These are phyloP conservation scores for Sugiyamaella qingdaonensis DNA, from an alignment of 805 yeast species.

Conservation along the genomic window DNA sequence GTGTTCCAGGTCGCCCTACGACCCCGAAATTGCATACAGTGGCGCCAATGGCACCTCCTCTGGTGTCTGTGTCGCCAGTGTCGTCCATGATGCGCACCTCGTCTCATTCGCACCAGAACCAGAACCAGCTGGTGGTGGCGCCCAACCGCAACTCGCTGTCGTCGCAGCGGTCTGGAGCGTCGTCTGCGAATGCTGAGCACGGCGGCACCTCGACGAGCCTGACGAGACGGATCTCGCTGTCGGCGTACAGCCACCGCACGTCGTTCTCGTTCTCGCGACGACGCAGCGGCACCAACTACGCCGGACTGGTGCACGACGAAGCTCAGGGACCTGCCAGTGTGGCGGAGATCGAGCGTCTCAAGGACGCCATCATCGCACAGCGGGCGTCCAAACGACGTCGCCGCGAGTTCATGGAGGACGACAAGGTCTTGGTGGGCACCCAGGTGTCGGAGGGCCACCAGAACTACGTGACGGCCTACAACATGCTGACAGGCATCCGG, in stretches of 20 bases:
- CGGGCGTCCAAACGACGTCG: constrained; percentile 28
- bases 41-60: constrained; percentile 1
- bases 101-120: constrained; percentile 3
- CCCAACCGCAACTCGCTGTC: constrained; percentile 12
- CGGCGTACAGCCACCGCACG: constrained; percentile 14
- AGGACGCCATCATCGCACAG: constrained; percentile 31
- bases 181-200: neutral
- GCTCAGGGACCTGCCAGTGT: constrained; percentile 9
- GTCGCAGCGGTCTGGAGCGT: constrained; percentile 8
- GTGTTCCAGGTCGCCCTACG: neutral
- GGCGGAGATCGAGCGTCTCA: constrained; percentile 27
- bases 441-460: constrained; percentile 89
- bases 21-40: neutral
- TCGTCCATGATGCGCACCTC: neutral
- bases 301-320: neutral
- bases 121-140: neutral
- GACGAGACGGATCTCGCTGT: constrained; percentile 6
- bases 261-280: constrained; percentile 21
- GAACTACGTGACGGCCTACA: constrained; percentile 90
- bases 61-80: neutral
- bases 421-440: constrained; percentile 64
- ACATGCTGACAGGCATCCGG: constrained; percentile 95
- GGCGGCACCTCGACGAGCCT: neutral
- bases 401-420: constrained; percentile 33
- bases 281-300: constrained; percentile 7